Percentiles rank a stretch among this genome's conserved stretches.
phyloP scores from a whole-genome alignment of 352 stramenopile species.

The Phytophthora aleatoria region DNA sequence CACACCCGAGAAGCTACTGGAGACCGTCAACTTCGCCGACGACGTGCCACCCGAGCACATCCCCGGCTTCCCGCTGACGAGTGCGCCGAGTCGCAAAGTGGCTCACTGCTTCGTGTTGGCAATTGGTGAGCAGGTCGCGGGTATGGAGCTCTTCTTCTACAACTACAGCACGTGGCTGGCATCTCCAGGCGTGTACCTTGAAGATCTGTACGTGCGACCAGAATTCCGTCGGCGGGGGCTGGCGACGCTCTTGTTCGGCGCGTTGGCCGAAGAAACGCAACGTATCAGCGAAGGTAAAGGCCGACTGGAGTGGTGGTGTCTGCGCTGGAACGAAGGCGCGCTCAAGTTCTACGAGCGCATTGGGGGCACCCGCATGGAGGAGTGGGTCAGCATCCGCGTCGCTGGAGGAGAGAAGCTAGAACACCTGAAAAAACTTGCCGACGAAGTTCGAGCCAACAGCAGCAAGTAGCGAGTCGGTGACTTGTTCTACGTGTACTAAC shows the following conservation, averaged over 20 bases:
- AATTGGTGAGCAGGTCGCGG: conserved; percentile 25
- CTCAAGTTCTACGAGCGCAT: conserved; percentile 32
- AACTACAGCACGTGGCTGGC: conserved; percentile 38
- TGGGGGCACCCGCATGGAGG: conserved; percentile 25
- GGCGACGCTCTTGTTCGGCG: conserved; percentile 29
- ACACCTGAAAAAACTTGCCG: conserved; percentile 21
- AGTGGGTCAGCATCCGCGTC: conserved; percentile 34
- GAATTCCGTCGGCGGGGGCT: conserved; percentile 28
- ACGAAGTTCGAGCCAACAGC: conserved; percentile 20
- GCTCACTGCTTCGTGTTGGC: conserved; percentile 36
- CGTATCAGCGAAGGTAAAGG: conserved; percentile 29
- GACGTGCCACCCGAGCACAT: conserved; percentile 15
- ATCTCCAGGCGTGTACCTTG: conserved; percentile 30
- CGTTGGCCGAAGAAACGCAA: conserved; percentile 29
- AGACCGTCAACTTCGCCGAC: conserved; percentile 36
- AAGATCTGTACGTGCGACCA: conserved; percentile 29
- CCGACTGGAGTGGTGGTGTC: conserved; percentile 31
- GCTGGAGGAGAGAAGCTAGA: conserved; percentile 29
- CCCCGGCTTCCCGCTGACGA: conserved; percentile 19
- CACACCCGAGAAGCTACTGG: conserved; percentile 31
- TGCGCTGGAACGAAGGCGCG: conserved; percentile 33
- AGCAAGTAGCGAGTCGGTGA: conserved; percentile 1
- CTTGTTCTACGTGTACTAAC: not conserved
- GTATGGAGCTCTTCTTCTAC: conserved; percentile 38
- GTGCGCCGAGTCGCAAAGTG: conserved; percentile 32